These are phyloP conservation scores for Neurospora hispaniola DNA, from an alignment of 495 filamentous ascomycete genomes.

Conservation along the genomic window DNA sequence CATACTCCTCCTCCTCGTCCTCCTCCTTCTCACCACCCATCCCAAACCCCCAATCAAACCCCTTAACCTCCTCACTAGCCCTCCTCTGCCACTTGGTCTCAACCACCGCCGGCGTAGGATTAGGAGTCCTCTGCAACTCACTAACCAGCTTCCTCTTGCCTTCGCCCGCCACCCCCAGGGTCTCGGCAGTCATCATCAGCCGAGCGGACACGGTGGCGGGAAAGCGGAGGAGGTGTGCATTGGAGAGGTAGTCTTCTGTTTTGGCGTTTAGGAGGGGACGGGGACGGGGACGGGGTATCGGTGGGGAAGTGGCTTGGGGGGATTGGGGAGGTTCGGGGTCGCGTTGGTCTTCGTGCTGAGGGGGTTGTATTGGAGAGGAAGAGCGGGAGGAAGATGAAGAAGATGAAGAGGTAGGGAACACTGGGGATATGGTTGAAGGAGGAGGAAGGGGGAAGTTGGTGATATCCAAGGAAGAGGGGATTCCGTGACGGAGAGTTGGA, in stretches of 20 bases:
- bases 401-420: not conserved
- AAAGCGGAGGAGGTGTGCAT: not conserved
- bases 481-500: not conserved
- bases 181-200: not conserved
- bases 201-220: not conserved
- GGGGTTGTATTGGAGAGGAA: not conserved
- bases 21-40: not conserved
- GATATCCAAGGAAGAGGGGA: not conserved
- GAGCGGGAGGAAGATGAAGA: not conserved
- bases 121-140: not conserved
- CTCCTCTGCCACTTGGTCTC: not conserved
- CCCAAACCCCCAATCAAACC: not conserved
- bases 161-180: not conserved
- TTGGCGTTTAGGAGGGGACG: not conserved
- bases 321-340: too few species aligned
- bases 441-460: not conserved
- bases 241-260: not conserved
- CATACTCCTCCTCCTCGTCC: not conserved
- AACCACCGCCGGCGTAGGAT: not conserved
- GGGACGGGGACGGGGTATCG: not conserved
- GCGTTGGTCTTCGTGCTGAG: too few species aligned
- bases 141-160: not conserved
- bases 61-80: not conserved
- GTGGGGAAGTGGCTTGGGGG: too few species aligned
- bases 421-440: not conserved